A percentile compares a stretch with the other conserved stretches of the same genome.
Evolutionary conservation across 495 filamentous ascomycete genomes (phyloP).

Genomic region (Paragyromitra xinjiangensis): DNA sequence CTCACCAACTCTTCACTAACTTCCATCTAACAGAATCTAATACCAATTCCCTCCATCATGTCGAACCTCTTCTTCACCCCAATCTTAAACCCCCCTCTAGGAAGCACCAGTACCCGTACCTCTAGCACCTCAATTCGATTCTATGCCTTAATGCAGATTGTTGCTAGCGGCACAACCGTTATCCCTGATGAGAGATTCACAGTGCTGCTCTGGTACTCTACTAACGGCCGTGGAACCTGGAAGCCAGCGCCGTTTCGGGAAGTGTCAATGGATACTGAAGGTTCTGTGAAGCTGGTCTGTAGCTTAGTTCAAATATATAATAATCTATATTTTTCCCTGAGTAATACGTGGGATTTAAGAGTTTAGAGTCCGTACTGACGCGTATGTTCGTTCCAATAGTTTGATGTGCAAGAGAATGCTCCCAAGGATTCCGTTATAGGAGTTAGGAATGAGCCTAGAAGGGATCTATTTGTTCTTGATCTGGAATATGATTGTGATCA

Average conservation of each 20-base stretch:
- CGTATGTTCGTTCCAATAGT: not conserved
- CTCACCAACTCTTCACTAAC: no score
- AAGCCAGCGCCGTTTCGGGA: slow-evolving; percentile 33
- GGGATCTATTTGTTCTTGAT: slow-evolving; percentile 46
- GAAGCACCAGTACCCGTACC: slow-evolving; percentile 28
- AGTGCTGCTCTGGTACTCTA: slow-evolving; percentile 45
- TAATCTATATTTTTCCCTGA: not conserved
- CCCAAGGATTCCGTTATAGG: not conserved
- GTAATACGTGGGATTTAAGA: not conserved
- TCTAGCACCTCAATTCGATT: slow-evolving; percentile 20
- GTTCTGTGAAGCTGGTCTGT: slow-evolving; percentile 28
- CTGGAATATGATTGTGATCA: slow-evolving; percentile 32
- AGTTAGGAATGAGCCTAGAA: not conserved
- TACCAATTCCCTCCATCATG: slow-evolving; percentile 15
- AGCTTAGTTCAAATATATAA: not conserved
- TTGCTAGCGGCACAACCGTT: not conserved
- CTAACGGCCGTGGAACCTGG: slow-evolving; percentile 39
- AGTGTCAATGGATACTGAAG: not conserved
- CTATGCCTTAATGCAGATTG: slow-evolving; percentile 36
- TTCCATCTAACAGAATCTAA: not conserved
- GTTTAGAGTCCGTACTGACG: not conserved
- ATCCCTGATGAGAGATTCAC: slow-evolving; percentile 28
- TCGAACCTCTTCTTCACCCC: slow-evolving; percentile 42
- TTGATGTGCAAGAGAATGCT: slow-evolving; percentile 8
- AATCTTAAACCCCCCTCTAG: slow-evolving; percentile 40